Evolutionary conservation across 2,329 filamentous ascomycete genomes (phyloP).

Genomic region (Epichloe typhina): DNA sequence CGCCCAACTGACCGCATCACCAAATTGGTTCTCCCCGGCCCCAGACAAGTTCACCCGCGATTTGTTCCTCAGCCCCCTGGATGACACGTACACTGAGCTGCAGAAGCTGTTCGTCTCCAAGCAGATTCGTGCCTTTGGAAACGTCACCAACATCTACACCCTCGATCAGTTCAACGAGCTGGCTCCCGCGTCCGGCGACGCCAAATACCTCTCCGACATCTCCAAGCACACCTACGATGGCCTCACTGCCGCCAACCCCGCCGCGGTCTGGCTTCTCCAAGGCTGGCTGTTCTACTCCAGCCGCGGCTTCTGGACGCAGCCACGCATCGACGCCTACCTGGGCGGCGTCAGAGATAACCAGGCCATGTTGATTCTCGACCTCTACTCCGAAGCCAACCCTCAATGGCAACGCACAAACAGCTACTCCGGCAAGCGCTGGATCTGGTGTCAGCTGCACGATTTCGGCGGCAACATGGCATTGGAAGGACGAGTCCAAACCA

Average conservation of each 20-base stretch:
- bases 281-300: conserved; percentile 35
- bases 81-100: conserved; percentile 27
- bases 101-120: conserved; percentile 33
- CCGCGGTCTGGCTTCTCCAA: conserved; percentile 39
- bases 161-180: conserved; percentile 42
- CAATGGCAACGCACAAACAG: conserved; percentile 37
- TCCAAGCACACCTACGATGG: conserved; percentile 28
- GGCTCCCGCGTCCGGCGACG: conserved; percentile 30
- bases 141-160: conserved; percentile 34
- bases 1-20: conserved; percentile 29
- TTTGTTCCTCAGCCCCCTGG: conserved; percentile 33
- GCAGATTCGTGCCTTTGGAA: conserved; percentile 32
- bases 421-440: conserved; percentile 39
- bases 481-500: conserved; percentile 35
- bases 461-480: conserved; percentile 36
- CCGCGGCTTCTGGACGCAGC: conserved; percentile 28
- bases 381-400: conserved; percentile 34
- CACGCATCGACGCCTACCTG: conserved; percentile 34
- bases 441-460: conserved; percentile 39
- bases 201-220: conserved; percentile 22
- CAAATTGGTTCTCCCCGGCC: conserved; percentile 23
- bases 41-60: conserved; percentile 27
- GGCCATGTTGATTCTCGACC: conserved; percentile 37
- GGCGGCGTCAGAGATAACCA: conserved; percentile 27
- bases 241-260: conserved; percentile 32